Base-by-base conservation (phyloP, 345 rosid genomes). In the Syzygium grande region DNA sequence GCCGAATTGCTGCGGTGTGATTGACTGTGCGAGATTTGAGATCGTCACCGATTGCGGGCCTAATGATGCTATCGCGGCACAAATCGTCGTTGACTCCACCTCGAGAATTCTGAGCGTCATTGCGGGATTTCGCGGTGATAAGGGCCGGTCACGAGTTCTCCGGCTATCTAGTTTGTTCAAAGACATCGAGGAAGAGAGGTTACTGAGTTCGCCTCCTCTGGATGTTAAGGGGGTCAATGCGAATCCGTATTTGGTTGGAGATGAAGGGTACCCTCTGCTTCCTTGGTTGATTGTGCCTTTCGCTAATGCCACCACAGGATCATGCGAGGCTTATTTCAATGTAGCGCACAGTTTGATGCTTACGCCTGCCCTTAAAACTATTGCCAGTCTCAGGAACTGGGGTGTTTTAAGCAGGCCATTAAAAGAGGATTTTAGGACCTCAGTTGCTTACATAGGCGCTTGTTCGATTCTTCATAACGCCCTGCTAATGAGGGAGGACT, bases 261-360 rank as follows among this genome's bases (percentile, higher is more conserved):
- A 89, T 87, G 89, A 85, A 86, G 92, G 87, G 25, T 95, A 93
- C 78, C 97, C 95, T 87, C 89, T 93, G 89, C 95, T 94, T 89
- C 97, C 94, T 27, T 94, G 97, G 96, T 83, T 95, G 56, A 92
- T 95, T 91, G 94, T 94, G 21, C 97, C 97, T 34, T 92, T 91
- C 87, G 86, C 58, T 52, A 91, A 90, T 85, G 88, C 77, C 12
- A 83, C 54, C 25, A 90, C 91, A 1, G 93, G 91, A 49, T 89
- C 95, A 43, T 12, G 51, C 43, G 91, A 94, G 84, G 93, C 89
- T 77, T 85, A 84, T 55, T 94, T 93, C 93, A 95, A 94, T 49
- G 73, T 27, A 29, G 93, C 90, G 1, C 92, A 73, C 63, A 77
- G 87, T 51, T 84, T 53, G 58, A 90, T 92, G 93, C 89, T 88